These are phyloP conservation scores for Aspergillus novofumigatus DNA, from an alignment of 2,329 filamentous ascomycete species.

Conservation along the genomic window DNA sequence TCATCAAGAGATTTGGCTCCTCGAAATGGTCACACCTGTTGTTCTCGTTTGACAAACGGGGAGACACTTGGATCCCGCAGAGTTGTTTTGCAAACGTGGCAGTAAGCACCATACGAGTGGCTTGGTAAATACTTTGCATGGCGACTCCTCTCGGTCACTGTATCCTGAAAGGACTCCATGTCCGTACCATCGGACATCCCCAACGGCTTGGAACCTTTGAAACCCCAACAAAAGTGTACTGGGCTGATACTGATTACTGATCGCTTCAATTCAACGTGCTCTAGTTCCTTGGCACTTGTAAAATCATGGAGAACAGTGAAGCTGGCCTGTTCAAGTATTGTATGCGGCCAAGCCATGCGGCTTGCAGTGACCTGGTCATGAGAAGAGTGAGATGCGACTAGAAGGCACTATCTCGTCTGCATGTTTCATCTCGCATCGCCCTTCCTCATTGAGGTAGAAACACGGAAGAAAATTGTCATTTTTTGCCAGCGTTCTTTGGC, in stretches of 20 bases:
- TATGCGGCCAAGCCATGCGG: background rate
- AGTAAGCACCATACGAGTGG: too few species aligned
- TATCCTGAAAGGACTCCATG: conserved; percentile 14
- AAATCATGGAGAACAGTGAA: background rate
- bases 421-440: background rate
- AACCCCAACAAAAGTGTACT: background rate
- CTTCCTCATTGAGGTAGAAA: background rate
- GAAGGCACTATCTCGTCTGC: background rate
- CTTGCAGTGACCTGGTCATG: background rate
- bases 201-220: background rate
- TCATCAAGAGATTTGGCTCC: too few species aligned
- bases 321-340: background rate
- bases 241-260: background rate
- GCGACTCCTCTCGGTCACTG: too few species aligned
- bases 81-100: too few species aligned
- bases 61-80: too few species aligned
- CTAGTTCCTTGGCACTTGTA: background rate
- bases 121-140: too few species aligned
- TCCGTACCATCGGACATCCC: conserved; percentile 5
- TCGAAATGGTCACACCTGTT: too few species aligned
- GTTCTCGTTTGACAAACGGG: too few species aligned
- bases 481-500: background rate
- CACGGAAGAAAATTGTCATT: too few species aligned
- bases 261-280: background rate
- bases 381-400: background rate